phyloP scores from a whole-genome alignment of 352 stramenopile genomes.

The Lagenidium giganteum region DNA sequence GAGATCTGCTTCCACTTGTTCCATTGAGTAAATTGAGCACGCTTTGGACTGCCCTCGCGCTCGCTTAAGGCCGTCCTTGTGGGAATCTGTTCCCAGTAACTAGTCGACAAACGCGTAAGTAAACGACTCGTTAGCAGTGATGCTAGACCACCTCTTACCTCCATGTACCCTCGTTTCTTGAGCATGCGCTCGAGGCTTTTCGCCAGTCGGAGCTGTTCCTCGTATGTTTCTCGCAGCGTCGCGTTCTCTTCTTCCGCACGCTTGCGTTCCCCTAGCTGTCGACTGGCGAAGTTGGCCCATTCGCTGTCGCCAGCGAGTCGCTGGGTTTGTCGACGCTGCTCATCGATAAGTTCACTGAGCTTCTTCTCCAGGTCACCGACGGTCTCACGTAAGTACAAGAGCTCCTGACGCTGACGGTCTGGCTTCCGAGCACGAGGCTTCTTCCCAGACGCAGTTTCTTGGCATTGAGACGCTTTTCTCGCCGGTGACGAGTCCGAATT shows the following conservation, averaged over 20 bases:
- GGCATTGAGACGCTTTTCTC: too few relatives aligned
- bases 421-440: too few relatives aligned
- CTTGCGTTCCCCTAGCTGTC: constrained; percentile 28
- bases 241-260: constrained; percentile 42
- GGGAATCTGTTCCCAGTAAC: too few relatives aligned
- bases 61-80: too few relatives aligned
- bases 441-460: too few relatives aligned
- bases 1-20: constrained; percentile 4
- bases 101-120: too few relatives aligned
- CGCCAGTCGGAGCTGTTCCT: constrained; percentile 21
- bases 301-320: constrained; percentile 8
- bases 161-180: constrained; percentile 3
- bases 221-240: constrained; percentile 33
- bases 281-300: constrained; percentile 40
- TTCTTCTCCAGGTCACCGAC: constrained; percentile 5
- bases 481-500: too few relatives aligned
- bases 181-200: constrained; percentile 11
- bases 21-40: too few relatives aligned
- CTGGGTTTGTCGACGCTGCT: constrained; percentile 1
- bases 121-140: constrained; percentile 3
- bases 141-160: constrained; percentile 4
- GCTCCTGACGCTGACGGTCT: constrained; percentile 7
- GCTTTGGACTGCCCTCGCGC: too few relatives aligned
- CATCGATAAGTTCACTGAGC: not conserved
- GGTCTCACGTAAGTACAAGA: constrained; percentile 5